Evolutionary conservation across 768 basidiomycete genomes (phyloP), one percentile per base, ranked within the genome.

Genomic region (Lactarius evosmus): DNA sequence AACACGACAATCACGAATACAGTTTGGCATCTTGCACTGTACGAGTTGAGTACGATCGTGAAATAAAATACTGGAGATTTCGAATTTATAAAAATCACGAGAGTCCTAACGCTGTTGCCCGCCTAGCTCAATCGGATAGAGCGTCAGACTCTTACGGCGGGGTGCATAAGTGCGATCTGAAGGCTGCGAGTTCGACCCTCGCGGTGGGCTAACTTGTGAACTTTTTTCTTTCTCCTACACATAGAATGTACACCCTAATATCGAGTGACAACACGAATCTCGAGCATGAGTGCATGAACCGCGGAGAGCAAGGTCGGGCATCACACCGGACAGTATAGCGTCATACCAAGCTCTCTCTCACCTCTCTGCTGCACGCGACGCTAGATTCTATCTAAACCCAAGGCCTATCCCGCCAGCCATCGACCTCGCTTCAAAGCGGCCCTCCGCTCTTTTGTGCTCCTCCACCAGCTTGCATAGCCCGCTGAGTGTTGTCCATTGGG

Each of bases 51-150:
- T 17, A n/a, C 17, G 33, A 8, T 33, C 8, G 1, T 17, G 38
- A 40, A 44, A 46, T 46, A 12, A 12, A 46, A 46, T 11, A 4
- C 38, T 22, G 12, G 22, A 6, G 25, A 11, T 12, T 4, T 22
- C 9, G 3, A 27, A 11, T 49, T 12, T 49, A 49, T 25, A 11
- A 12, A 12, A 5, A 4, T 22, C 12, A 49, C 12, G 12, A 2
- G 25, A 49, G 25, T 2, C 0, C 1, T 1, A 53, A 32, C 0
- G 1, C 0, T 19, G 61, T 59, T 67, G 81, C 81, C 82, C 79
- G 81, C 81, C 81, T 83, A 83, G 82, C 81, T 83, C 82, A 82
- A 82, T 82, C 80, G 81, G 81, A 82, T 83, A 82, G 82, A 83
- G 81, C 81, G 81, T 82, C 81, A 83, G 81, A 82, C 81, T 82